phyloP scores from a whole-genome alignment of 257 asterid species.

The Penstemon davidsonii region DNA sequence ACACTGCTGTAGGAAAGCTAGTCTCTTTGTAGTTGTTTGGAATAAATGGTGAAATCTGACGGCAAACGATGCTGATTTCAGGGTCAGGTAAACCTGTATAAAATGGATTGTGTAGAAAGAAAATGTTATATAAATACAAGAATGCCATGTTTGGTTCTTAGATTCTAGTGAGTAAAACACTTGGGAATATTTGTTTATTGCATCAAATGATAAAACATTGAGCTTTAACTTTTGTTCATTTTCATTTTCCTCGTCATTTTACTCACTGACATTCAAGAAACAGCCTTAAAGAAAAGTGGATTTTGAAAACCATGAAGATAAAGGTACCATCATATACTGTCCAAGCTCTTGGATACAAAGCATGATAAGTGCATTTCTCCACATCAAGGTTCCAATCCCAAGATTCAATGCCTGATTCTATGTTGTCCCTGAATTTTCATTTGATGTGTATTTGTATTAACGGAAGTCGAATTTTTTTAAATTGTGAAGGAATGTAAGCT shows the following conservation, averaged over 20 bases:
- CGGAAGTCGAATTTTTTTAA: background rate
- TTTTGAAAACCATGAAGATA: background rate
- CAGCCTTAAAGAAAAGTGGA: background rate
- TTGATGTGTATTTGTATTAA: background rate
- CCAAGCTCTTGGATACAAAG: conserved; percentile 84
- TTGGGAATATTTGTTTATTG: no score
- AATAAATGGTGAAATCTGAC: conserved; percentile 75
- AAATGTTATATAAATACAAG: no score
- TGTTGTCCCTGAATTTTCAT: conserved; percentile 40
- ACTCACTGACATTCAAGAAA: background rate
- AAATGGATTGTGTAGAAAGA: background rate
- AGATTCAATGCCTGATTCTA: conserved; percentile 60
- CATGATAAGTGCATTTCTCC: conserved; percentile 64
- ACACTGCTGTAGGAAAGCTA: conserved; percentile 78
- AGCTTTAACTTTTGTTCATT: no score
- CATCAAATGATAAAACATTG: no score
- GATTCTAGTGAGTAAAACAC: no score
- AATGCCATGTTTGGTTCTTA: no score
- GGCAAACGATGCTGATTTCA: conserved; percentile 68
- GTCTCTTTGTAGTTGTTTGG: conserved; percentile 83
- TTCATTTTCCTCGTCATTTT: no score
- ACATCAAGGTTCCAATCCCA: conserved; percentile 87
- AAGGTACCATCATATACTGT: conserved; percentile 65
- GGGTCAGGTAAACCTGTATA: conserved; percentile 75
- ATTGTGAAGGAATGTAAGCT: background rate